Evolutionary conservation across 176 grass and related monocot species (phyloP).

Genomic region (Triticum turgidum): DNA sequence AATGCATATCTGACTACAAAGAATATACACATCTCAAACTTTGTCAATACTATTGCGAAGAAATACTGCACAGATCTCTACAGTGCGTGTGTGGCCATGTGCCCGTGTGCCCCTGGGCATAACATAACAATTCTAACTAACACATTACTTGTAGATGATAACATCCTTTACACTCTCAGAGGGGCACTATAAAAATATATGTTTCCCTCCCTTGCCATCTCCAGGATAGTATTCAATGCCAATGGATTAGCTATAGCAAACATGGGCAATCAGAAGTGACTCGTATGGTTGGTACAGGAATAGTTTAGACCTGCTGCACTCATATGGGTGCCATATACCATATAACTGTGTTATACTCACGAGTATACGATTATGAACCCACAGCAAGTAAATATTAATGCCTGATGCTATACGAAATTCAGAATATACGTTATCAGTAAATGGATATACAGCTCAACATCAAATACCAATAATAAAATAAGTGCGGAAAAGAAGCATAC

Average conservation of each 20-base stretch:
- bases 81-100: not conserved
- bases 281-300: not conserved
- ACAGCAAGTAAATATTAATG: conserved; percentile 8
- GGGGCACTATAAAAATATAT: not conserved
- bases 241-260: not conserved
- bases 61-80: not conserved
- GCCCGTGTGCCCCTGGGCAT: not conserved
- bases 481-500: conserved; percentile 24
- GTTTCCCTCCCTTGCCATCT: not conserved
- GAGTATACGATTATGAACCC: not conserved
- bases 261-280: not conserved
- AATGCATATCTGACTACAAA: not conserved
- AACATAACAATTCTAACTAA: conserved; percentile 11
- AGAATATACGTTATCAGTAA: not conserved
- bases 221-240: not conserved
- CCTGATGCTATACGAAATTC: not conserved
- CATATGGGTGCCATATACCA: not conserved
- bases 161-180: not conserved
- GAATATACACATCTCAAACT: not conserved
- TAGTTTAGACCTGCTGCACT: not conserved
- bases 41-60: not conserved
- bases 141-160: not conserved
- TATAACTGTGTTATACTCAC: not conserved
- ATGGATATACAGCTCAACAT: not conserved
- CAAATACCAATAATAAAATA: conserved; percentile 18